These are phyloP conservation scores for Pyrus pyrifolia DNA, from an alignment of 306 rosid species.

Conservation along the genomic window DNA sequence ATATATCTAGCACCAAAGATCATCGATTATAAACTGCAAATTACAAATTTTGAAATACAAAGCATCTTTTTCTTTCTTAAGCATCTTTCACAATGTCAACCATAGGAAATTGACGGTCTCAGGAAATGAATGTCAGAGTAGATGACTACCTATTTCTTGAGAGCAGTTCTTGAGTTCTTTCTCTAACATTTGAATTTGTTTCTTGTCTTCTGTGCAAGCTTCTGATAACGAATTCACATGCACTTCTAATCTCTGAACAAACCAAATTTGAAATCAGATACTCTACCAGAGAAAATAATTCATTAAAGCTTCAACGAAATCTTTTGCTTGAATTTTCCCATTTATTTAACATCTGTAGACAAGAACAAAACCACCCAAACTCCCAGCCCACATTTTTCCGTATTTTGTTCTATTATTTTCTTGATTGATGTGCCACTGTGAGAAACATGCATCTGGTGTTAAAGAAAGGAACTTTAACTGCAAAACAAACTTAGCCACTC, in stretches of 20 bases:
- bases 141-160: slow-evolving; percentile 72
- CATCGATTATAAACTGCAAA: too few species aligned
- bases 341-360: neutral
- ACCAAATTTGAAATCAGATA: slow-evolving; percentile 25
- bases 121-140: neutral
- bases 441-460: neutral
- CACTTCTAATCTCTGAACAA: slow-evolving; percentile 51
- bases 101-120: neutral
- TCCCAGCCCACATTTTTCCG: neutral
- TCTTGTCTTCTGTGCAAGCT: slow-evolving; percentile 51
- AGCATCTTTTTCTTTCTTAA: too few species aligned
- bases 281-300: neutral
- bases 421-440: too few species aligned
- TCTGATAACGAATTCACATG: slow-evolving; percentile 48
- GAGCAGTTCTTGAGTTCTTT: slow-evolving; percentile 72
- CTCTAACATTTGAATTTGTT: slow-evolving; percentile 50
- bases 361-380: neutral
- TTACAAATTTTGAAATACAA: too few species aligned
- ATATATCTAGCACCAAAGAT: neutral
- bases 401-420: too few species aligned
- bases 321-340: neutral
- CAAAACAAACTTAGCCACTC: neutral
- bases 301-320: neutral
- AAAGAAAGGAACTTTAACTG: neutral
- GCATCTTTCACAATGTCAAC: too few species aligned